phyloP scores from a whole-genome alignment of 73 alveolate genomes.

The Paramecium sexaurelia region DNA sequence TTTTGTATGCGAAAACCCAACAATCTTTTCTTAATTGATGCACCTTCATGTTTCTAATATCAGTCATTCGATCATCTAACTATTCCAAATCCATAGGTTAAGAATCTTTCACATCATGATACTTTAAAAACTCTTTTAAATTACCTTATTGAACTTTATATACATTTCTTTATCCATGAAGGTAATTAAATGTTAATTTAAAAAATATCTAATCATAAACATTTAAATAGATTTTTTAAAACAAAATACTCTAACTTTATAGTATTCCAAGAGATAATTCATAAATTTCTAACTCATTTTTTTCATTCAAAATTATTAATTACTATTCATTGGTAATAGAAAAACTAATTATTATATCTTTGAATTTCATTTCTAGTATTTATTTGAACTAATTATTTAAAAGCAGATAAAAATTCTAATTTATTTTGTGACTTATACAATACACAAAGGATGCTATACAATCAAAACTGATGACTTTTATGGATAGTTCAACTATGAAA shows the following conservation, averaged over 20 bases:
- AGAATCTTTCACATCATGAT: neutral
- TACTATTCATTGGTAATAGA: neutral
- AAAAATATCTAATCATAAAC: neutral
- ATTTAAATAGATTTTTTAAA: neutral
- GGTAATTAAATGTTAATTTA: neutral
- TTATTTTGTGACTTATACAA: neutral
- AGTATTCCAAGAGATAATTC: neutral
- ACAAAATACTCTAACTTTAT: neutral
- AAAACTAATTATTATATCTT: neutral
- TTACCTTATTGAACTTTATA: neutral
- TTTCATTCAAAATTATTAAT: neutral
- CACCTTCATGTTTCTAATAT: neutral
- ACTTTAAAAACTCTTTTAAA: neutral
- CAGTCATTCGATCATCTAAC: slow-evolving; percentile 14
- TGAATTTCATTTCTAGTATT: neutral
- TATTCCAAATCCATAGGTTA: slow-evolving; percentile 7
- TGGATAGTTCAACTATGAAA: neutral
- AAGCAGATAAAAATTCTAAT: slow-evolving; percentile 36
- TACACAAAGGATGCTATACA: neutral
- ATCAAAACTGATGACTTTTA: neutral
- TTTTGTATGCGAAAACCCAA: neutral
- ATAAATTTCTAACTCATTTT: neutral
- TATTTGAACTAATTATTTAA: neutral
- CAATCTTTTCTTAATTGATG: neutral
- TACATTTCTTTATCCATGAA: slow-evolving; percentile 24